Evolutionary conservation across 2,329 filamentous ascomycete genomes (phyloP).

Genomic region (Simplicillium sp.): DNA sequence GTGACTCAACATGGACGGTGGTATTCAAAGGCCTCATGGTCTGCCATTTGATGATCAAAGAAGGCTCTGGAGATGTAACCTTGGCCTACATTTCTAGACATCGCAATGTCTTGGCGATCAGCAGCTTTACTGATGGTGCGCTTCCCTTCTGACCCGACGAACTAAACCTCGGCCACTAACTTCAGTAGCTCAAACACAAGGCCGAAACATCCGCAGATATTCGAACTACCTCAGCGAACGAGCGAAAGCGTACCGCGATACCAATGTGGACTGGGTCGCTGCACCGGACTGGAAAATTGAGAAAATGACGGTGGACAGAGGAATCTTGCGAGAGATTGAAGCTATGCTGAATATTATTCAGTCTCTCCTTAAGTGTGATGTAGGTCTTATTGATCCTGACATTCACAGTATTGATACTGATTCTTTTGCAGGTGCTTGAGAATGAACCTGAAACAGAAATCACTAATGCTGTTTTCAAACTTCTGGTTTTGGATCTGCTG

Average conservation of each 20-base stretch:
- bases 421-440: slow-evolving; percentile 59
- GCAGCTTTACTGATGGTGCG: slow-evolving; percentile 85
- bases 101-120: slow-evolving; percentile 75
- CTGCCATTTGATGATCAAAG: slow-evolving; percentile 93
- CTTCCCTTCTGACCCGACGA: slow-evolving; percentile 7
- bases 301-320: slow-evolving; percentile 81
- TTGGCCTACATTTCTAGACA: slow-evolving; percentile 76
- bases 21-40: slow-evolving; percentile 97
- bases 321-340: slow-evolving; percentile 84
- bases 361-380: slow-evolving; percentile 81
- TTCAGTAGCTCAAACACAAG: slow-evolving; percentile 75
- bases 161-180: no score
- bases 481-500: slow-evolving; percentile 83
- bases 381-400: slow-evolving; percentile 34
- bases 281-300: slow-evolving; percentile 75
- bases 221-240: slow-evolving; percentile 77
- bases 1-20: slow-evolving; percentile 98
- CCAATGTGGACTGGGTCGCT: slow-evolving; percentile 83
- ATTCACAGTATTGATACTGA: slow-evolving; percentile 8
- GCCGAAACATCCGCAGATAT: slow-evolving; percentile 88
- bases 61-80: slow-evolving; percentile 84
- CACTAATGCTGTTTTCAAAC: slow-evolving; percentile 82
- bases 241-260: slow-evolving; percentile 72
- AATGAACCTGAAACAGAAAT: slow-evolving; percentile 94
- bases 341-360: slow-evolving; percentile 79